These are phyloP conservation scores for Labyrinthula sp. DNA, from an alignment of 352 stramenopile species.

Conservation along the genomic window DNA sequence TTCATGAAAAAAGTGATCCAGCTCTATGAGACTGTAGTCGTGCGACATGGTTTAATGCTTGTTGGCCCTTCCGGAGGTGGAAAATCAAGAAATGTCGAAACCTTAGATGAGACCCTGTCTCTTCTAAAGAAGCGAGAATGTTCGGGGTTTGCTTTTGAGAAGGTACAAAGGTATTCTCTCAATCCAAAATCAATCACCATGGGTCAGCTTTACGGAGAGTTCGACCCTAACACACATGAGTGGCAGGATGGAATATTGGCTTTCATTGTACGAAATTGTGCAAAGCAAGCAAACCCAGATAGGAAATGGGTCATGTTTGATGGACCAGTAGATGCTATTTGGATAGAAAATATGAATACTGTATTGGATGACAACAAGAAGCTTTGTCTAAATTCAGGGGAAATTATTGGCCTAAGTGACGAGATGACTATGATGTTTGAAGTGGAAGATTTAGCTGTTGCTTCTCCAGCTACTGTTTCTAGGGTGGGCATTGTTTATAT, in stretches of 20 bases:
- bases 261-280: slow-evolving; percentile 65
- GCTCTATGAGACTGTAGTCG: slow-evolving; percentile 76
- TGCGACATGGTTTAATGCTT: slow-evolving; percentile 78
- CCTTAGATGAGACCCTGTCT: slow-evolving; percentile 57
- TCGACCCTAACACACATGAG: slow-evolving; percentile 76
- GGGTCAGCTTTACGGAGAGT: slow-evolving; percentile 78
- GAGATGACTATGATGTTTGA: slow-evolving; percentile 93
- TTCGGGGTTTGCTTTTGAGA: slow-evolving; percentile 42
- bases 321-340: slow-evolving; percentile 75
- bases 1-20: slow-evolving; percentile 76
- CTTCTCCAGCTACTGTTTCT: slow-evolving; percentile 69
- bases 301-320: slow-evolving; percentile 85
- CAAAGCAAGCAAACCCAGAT: slow-evolving; percentile 55
- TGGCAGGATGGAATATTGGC: slow-evolving; percentile 71
- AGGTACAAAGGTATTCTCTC: slow-evolving; percentile 55
- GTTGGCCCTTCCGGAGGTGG: slow-evolving; percentile 70
- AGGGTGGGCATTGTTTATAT: slow-evolving; percentile 87
- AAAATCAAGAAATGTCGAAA: slow-evolving; percentile 60
- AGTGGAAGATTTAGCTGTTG: slow-evolving; percentile 72
- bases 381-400: slow-evolving; percentile 68
- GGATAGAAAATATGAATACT: slow-evolving; percentile 94
- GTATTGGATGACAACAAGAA: slow-evolving; percentile 87
- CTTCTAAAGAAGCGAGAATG: slow-evolving; percentile 54
- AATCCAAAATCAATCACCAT: slow-evolving; percentile 87
- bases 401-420: slow-evolving; percentile 76